Evolutionary conservation across 306 rosid species (phyloP).

Genomic region (Dalbergia cochinchinensis): DNA sequence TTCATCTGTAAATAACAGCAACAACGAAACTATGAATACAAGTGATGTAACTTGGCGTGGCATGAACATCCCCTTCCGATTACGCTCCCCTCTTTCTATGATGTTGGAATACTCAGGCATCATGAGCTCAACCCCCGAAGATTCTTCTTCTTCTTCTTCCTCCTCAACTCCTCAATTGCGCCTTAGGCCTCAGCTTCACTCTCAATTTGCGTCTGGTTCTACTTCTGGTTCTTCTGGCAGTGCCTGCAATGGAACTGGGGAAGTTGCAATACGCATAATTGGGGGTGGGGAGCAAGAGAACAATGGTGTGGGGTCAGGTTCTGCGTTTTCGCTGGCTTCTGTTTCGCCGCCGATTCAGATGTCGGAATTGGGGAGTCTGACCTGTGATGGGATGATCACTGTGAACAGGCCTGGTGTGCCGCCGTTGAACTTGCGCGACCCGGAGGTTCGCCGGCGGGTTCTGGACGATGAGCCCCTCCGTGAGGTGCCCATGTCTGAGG

Average conservation of each 20-base stretch:
- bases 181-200: slow-evolving; percentile 33
- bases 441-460: slow-evolving; percentile 41
- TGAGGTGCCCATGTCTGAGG: background rate
- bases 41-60: slow-evolving; percentile 43
- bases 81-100: slow-evolving; percentile 68
- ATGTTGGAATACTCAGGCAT: slow-evolving; percentile 80
- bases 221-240: slow-evolving; percentile 22
- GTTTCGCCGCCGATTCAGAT: background rate
- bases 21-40: background rate
- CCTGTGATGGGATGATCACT: slow-evolving; percentile 47
- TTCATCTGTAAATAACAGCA: slow-evolving; percentile 12
- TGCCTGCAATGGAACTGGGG: slow-evolving; percentile 55
- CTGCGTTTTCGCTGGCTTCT: slow-evolving; percentile 22
- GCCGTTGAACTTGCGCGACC: slow-evolving; percentile 4
- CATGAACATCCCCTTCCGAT: slow-evolving; percentile 54
- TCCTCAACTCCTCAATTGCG: slow-evolving; percentile 41
- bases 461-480: background rate
- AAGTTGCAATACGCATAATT: slow-evolving; percentile 80
- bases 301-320: slow-evolving; percentile 11
- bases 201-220: slow-evolving; percentile 22
- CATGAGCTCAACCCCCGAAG: slow-evolving; percentile 51
- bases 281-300: slow-evolving; percentile 68
- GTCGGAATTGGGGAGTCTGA: slow-evolving; percentile 47
- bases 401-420: background rate
- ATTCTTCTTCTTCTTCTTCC: slow-evolving; percentile 52